phyloP scores from a whole-genome alignment of 2,329 filamentous ascomycete species.

The Aspergillus cejpii region DNA sequence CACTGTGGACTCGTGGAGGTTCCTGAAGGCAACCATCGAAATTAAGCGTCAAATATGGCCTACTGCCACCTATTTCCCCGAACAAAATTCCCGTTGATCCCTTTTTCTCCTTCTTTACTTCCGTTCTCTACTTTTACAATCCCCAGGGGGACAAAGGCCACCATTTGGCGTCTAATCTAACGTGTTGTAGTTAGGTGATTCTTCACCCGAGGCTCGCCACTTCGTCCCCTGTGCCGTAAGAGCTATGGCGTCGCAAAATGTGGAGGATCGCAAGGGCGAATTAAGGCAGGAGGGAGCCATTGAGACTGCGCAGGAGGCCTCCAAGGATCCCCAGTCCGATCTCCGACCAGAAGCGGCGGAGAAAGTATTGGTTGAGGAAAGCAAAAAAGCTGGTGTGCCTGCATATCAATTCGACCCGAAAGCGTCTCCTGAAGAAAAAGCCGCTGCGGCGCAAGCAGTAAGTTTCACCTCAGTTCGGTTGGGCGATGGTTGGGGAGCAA shows the following conservation, averaged over 20 bases:
- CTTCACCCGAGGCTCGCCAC: constrained; percentile 13
- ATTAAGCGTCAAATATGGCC: constrained; percentile 4
- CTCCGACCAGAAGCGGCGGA: constrained; percentile 66
- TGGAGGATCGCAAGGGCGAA: constrained; percentile 47
- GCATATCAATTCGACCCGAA: constrained; percentile 85
- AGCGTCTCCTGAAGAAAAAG: constrained; percentile 77
- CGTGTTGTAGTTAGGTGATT: constrained; percentile 14
- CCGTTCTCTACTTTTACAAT: neutral
- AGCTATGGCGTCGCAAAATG: constrained; percentile 29
- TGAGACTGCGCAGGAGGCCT: constrained; percentile 57
- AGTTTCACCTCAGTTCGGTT: constrained; percentile 30
- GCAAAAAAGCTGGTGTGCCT: constrained; percentile 67
- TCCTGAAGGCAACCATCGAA: constrained; percentile 8
- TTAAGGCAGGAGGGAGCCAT: constrained; percentile 74
- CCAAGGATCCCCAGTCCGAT: constrained; percentile 56
- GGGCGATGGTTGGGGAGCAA: neutral
- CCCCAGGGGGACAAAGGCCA: neutral
- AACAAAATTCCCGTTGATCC: too few species aligned
- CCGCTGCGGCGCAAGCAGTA: constrained; percentile 69
- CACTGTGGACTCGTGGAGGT: constrained; percentile 9
- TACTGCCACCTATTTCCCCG: neutral
- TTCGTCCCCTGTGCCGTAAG: constrained; percentile 4
- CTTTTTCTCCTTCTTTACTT: constrained; percentile 4
- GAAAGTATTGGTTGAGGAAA: constrained; percentile 67
- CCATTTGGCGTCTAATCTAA: neutral